phyloP scores from a whole-genome alignment of 2,329 filamentous ascomycete species.

The Colletotrichum tropicale region DNA sequence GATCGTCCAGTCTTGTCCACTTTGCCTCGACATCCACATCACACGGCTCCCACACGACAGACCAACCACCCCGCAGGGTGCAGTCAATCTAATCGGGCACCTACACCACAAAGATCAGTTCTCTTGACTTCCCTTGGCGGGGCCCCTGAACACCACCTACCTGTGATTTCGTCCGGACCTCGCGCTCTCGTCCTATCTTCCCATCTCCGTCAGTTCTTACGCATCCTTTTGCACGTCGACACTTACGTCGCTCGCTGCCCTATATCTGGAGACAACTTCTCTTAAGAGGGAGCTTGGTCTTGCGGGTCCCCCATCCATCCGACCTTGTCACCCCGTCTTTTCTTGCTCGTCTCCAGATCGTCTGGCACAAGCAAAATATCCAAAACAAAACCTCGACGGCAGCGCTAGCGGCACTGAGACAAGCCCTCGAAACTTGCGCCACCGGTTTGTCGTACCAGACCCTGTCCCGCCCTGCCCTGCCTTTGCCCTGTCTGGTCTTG shows the following conservation, averaged over 20 bases:
- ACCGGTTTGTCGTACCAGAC: slow-evolving; percentile 2
- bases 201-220: neutral
- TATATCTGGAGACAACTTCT: neutral
- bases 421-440: slow-evolving; percentile 9
- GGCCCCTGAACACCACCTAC: neutral
- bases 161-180: neutral
- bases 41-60: neutral
- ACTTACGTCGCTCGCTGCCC: neutral
- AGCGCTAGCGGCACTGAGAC: slow-evolving; percentile 8
- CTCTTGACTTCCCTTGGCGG: neutral
- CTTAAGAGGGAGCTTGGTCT: neutral
- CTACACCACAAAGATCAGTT: neutral
- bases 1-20: neutral
- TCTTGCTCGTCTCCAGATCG: neutral
- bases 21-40: neutral
- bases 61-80: neutral
- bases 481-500: neutral
- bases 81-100: neutral
- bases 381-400: neutral
- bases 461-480: neutral
- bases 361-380: neutral
- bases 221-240: neutral
- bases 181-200: neutral
- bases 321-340: neutral
- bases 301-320: neutral